phyloP scores from a whole-genome alignment of 345 rosid species.

The Gossypium rotundifolium region DNA sequence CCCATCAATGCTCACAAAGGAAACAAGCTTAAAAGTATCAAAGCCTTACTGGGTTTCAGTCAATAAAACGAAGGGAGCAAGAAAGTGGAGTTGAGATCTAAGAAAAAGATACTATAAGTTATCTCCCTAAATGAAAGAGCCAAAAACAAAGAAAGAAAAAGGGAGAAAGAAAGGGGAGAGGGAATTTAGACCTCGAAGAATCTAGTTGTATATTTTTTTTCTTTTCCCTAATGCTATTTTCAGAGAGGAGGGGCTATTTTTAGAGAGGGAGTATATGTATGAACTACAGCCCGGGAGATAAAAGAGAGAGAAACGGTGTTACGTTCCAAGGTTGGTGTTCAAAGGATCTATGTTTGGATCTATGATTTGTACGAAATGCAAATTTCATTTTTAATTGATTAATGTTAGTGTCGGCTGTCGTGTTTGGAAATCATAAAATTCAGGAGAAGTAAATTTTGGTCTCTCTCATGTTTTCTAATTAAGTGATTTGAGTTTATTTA shows the following conservation, averaged over 20 bases:
- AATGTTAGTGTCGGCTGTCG: neutral
- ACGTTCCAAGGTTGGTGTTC: neutral
- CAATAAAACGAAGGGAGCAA: neutral
- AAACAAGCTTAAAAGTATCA: neutral
- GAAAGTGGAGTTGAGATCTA: constrained; percentile 1
- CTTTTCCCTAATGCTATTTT: neutral
- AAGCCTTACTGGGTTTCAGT: constrained; percentile 5
- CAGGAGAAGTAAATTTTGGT: no score
- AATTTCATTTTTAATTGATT: neutral
- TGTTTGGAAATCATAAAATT: neutral
- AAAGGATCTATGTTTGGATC: neutral
- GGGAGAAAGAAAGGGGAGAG: neutral
- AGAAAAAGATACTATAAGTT: neutral
- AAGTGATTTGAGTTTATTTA: no score
- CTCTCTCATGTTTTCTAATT: no score
- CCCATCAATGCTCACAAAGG: neutral
- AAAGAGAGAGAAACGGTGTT: neutral
- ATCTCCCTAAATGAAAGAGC: neutral
- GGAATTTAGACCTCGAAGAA: constrained; percentile 1
- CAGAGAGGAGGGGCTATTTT: neutral
- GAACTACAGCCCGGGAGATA: neutral
- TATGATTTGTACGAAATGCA: neutral
- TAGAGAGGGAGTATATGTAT: neutral
- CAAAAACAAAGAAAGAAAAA: neutral
- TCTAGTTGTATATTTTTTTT: neutral